These are phyloP conservation scores for Galeopsis tetrahit DNA, from an alignment of 257 asterid species.

Conservation along the genomic window DNA sequence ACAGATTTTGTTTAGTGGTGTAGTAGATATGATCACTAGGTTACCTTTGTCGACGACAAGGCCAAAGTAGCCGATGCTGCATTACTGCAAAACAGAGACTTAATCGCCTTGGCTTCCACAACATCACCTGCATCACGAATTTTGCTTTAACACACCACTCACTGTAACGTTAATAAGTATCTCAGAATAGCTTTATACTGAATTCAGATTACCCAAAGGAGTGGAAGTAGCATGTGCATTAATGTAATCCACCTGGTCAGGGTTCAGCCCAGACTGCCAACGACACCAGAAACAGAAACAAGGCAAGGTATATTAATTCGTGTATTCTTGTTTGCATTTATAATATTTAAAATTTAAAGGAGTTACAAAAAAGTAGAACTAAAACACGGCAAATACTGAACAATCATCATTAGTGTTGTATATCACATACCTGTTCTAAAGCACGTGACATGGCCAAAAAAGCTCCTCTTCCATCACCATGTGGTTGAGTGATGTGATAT, in stretches of 20 bases:
- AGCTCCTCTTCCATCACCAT: constrained; percentile 90
- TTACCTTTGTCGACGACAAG: constrained; percentile 90
- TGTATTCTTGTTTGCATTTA: background rate
- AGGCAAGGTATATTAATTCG: background rate
- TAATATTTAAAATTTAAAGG: background rate
- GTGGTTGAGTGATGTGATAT: constrained; percentile 94
- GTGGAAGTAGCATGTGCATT: constrained; percentile 99
- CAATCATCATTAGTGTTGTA: background rate
- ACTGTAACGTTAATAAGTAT: background rate
- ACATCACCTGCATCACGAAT: constrained; percentile 66
- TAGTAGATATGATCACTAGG: background rate
- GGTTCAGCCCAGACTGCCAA: constrained; percentile 80
- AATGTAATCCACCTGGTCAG: constrained; percentile 85
- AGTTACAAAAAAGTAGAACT: no score
- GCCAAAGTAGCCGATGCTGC: constrained; percentile 74
- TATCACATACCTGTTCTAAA: constrained; percentile 65
- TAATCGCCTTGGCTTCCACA: constrained; percentile 89
- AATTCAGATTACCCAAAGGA: constrained; percentile 69
- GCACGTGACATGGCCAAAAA: constrained; percentile 90
- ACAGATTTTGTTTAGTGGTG: background rate
- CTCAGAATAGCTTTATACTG: constrained; percentile 8
- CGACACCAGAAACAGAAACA: constrained; percentile 23
- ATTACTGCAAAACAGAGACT: constrained; percentile 64
- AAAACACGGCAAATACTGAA: no score
- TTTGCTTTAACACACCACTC: constrained; percentile 6